Evolutionary conservation across 176 grass and related monocot genomes (phyloP), one percentile per base, ranked within the genome.

Genomic region (Aegilops longissima): DNA sequence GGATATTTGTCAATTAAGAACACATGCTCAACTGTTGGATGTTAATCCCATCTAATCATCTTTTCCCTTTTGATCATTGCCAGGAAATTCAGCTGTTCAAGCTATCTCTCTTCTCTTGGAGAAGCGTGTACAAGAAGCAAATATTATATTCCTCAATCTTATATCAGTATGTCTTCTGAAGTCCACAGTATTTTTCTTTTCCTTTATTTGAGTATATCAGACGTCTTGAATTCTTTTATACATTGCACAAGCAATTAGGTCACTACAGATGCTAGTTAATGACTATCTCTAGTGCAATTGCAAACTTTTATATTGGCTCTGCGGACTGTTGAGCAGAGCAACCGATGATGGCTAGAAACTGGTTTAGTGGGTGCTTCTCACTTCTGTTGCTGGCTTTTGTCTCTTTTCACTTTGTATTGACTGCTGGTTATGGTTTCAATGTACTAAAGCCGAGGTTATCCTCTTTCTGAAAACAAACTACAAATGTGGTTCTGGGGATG

Each of bases 21-120:
- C 5, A 42, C 45, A 12, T 40, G 33, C 79, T 51, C 30, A 25
- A 76, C 20, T 51, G 2, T 25, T 65, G 61, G 73, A 35, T 70
- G 33, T 61, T 88, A n/a, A 51, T 35, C 11, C 36, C n/a, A 70
- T n/a, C n/a, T 52, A 12, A 52, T 71, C 21, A 34, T 35, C 11
- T 62, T 44, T 29, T 6, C 12, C 12, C 40, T 84, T 73, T 87
- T 79, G 68, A 83, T 86, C 67, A 56, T 86, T 65, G 78, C 18
- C 83, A 98, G 93, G 91, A 63, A 98, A 98, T 85, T 94, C 96
- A 84, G 96, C 91, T 35, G 91, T 98, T 84, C 91, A 98, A 67
- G 93, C 93, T 73, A 98, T 95, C 34, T 93, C 93, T 82, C 89
- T 98, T 78, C 86, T 98, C 31, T 76, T 95, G 82, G 81, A 92